Conservation (phyloP, 495 filamentous ascomycete genomes). For the Hypoxylon perforatum region DNA sequence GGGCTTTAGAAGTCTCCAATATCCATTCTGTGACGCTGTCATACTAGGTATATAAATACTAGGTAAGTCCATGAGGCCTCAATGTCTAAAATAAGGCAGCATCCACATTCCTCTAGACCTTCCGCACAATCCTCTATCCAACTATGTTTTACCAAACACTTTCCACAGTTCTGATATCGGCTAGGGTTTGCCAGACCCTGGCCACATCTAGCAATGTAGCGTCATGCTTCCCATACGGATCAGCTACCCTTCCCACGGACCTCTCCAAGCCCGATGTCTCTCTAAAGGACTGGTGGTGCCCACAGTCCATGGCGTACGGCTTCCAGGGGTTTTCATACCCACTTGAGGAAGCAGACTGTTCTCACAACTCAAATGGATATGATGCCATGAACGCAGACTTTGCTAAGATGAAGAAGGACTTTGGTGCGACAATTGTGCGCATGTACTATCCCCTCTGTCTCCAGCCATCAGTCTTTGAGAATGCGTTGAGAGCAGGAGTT, state of each 20-base stretch:
- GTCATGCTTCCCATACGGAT: not conserved
- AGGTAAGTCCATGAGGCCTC: too few species aligned
- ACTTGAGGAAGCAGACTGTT: conserved; percentile 25
- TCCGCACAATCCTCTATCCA: too few species aligned
- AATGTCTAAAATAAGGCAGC: too few species aligned
- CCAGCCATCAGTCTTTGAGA: conserved; percentile 29
- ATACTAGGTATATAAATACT: too few species aligned
- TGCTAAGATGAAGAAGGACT: conserved; percentile 27
- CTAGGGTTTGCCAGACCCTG: too few species aligned
- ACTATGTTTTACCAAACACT: too few species aligned
- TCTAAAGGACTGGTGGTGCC: conserved; percentile 32
- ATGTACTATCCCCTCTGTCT: conserved; percentile 35
- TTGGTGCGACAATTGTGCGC: conserved; percentile 29
- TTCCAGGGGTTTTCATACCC: conserved; percentile 38
- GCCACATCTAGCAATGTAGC: too few species aligned
- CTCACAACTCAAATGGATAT: conserved; percentile 18
- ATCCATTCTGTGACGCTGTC: too few species aligned
- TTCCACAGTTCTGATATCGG: too few species aligned
- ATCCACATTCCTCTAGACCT: too few species aligned
- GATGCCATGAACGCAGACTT: conserved; percentile 33
- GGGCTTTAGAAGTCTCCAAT: too few species aligned
- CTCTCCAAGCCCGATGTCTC: conserved; percentile 13
- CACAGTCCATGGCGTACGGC: conserved; percentile 26
- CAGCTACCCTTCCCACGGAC: conserved; percentile 23
- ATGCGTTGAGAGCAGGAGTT: conserved; percentile 26